Base-by-base conservation (phyloP, 179 eudicot genomes). In the Heliamphora pulchella region DNA sequence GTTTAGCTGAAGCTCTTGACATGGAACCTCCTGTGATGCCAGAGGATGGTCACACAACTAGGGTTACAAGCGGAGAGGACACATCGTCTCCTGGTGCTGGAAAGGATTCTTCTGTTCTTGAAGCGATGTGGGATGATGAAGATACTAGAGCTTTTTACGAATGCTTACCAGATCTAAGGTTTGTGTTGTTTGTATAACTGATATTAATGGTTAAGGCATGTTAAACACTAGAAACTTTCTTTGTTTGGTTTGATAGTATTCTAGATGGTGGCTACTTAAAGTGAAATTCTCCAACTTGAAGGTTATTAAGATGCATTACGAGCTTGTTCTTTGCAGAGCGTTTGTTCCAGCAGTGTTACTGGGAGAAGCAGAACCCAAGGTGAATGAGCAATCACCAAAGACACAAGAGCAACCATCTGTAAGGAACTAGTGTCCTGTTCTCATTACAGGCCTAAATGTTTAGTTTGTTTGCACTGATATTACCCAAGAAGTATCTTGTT, bases 1-100 rank as follows among this genome's bases (percentile, higher is more conserved):
- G 99, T 73, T 90, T 96, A 81, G 99, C 99, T 61, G 99, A 96
- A 90, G 98, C 98, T 81, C 96, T 96, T 84, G 99, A 96, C 84
- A 89, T 90, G 91, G 96, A 92, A 81, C 96, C 96, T 85, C 99
- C 98, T 31, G 88, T 84, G 84, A 90, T 96, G 98, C 98, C 94
- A 10, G 99, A 94, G 87, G 99, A 96, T 89, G 91, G 92, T 79
- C 91, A 92, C 88, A 96, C 99, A 69, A 94, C 98, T 68, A 90
- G 99, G 89, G 86, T 96, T 71, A 91, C 94, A 78, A 90, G 92
- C 80, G 96, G 97, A 76, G 98, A 88, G 80, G 98, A 94, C 71
- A 70, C 84, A 76, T 83, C 89, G 70, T 89, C 91, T 82, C 82
- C 91, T 77, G 85, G 80, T 74, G 64, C 91, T 66, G 94, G 92